These are phyloP conservation scores for Plantago ovata DNA, from an alignment of 257 asterid genomes.

Conservation along the genomic window DNA sequence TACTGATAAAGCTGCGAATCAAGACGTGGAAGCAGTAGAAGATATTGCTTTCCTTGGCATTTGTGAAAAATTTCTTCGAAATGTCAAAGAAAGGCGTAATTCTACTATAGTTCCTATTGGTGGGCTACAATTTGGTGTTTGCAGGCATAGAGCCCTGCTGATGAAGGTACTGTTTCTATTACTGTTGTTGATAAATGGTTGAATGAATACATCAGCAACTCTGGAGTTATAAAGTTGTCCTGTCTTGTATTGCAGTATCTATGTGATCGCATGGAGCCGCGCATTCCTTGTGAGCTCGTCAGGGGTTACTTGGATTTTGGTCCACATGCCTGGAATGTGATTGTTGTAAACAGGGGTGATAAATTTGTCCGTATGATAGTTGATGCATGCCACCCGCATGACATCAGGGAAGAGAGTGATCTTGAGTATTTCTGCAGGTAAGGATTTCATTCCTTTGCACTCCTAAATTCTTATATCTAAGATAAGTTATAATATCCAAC, in stretches of 20 bases:
- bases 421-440: constrained; percentile 84
- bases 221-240: constrained; percentile 22
- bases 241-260: constrained; percentile 51
- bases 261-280: constrained; percentile 90
- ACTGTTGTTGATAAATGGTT: constrained; percentile 11
- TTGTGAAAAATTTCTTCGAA: constrained; percentile 68
- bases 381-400: constrained; percentile 93
- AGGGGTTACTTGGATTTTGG: constrained; percentile 91
- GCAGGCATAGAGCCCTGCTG: constrained; percentile 94
- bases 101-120: constrained; percentile 89
- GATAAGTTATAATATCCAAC: too few relatives aligned
- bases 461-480: neutral
- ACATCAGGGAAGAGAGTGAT: constrained; percentile 84
- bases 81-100: constrained; percentile 51
- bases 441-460: neutral
- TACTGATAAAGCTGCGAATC: constrained; percentile 26
- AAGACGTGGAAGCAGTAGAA: constrained; percentile 34
- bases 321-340: constrained; percentile 97
- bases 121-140: constrained; percentile 80
- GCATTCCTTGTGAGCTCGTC: constrained; percentile 89
- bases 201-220: constrained; percentile 7
- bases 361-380: constrained; percentile 75
- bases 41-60: constrained; percentile 54
- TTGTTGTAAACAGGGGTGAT: constrained; percentile 56
- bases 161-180: constrained; percentile 62